Evolutionary conservation across 441 rosid genomes (phyloP), one percentile per base, ranked within the genome.

Genomic region (Gossypium schwendimanii): DNA sequence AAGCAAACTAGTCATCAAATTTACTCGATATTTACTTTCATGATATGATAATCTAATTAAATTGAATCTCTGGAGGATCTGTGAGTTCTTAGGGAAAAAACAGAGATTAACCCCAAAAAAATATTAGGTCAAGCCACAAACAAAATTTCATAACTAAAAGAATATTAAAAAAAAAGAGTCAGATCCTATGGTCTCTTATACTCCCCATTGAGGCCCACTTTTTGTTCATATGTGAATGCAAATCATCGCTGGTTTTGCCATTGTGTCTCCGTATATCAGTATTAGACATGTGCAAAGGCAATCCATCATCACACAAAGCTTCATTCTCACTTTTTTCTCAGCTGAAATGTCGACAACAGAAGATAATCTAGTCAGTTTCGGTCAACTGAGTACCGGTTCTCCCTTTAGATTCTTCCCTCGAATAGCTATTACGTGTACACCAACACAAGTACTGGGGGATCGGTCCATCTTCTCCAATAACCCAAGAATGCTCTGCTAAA

Each of bases 401-500:
- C 49, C 78, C 85, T 66, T 81, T 74, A 68, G 69, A 75, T 75
- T 75, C 80, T 58, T 76, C 79, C 39, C 15, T 74, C 72, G 11
- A 18, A 18, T 18, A 24, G 63, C 80, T 70, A 45, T 77, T 84
- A 28, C 93, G 97, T 80, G 84, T 85, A 87, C 99, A 94, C 92
- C 97, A 89, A 69, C 98, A 94, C 21, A 83, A 73, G 76, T 87
- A 80, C 69, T 73, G 85, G 28, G 91, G 89, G 65, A 89, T 79
- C 1, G 80, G 88, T 3, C 96, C 92, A 2, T 87, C 86, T 57
- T 87, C 90, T 76, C 89, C 97, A 17, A 80, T 53, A 24, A 94
- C 91, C 97, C 98, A 92, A 2, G 81, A 44, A 83, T 94, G 97
- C 59, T 78, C 84, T 21, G 91, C 86, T 28, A 91, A 91, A 49